Evolutionary conservation across 2,329 filamentous ascomycete genomes (phyloP).

Genomic region (Penicillium glabrum): DNA sequence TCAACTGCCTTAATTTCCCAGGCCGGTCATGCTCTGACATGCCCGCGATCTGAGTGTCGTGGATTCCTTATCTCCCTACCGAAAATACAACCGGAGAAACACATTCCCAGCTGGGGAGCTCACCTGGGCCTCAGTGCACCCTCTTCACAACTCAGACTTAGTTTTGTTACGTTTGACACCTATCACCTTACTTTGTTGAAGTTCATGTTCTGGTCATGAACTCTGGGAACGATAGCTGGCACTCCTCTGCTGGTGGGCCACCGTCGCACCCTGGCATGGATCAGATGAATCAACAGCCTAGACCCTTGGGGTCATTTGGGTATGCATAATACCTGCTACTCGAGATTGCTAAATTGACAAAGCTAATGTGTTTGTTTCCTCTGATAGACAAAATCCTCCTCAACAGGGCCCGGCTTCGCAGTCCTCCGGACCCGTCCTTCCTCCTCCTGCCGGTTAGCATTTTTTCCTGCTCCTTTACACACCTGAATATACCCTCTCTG

Average conservation of each 20-base stretch:
- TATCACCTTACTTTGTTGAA: neutral
- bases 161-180: neutral
- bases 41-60: conserved; percentile 19
- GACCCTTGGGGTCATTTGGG: conserved; percentile 47
- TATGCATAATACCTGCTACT: conserved; percentile 26
- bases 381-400: conserved; percentile 37
- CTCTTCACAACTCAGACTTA: conserved; percentile 11
- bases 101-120: conserved; percentile 19
- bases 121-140: conserved; percentile 14
- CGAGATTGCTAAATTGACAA: neutral
- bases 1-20: conserved; percentile 5
- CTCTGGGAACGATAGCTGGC: conserved; percentile 45
- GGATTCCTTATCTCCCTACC: conserved; percentile 6
- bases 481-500: neutral
- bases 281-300: conserved; percentile 43
- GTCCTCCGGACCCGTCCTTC: conserved; percentile 39
- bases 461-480: neutral
- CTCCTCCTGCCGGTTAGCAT: conserved; percentile 40
- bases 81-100: conserved; percentile 10
- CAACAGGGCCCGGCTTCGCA: conserved; percentile 41
- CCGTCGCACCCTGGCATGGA: conserved; percentile 45
- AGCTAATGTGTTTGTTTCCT: conserved; percentile 13
- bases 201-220: conserved; percentile 39
- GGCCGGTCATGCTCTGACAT: conserved; percentile 24
- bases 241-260: conserved; percentile 39